phyloP scores from a whole-genome alignment of 129 eudicot genomes.

The Erigeron canadensis region DNA sequence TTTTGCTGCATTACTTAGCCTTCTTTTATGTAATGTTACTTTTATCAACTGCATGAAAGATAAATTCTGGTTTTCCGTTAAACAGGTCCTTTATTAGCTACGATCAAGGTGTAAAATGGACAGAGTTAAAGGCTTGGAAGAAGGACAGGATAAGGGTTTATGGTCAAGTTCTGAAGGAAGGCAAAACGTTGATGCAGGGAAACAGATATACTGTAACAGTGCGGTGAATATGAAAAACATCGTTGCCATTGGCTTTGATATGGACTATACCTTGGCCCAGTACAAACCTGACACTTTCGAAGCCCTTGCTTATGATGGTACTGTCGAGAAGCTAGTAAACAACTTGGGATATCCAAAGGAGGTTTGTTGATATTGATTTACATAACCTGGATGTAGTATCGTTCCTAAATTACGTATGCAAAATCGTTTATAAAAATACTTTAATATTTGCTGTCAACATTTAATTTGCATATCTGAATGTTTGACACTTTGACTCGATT shows the following conservation, averaged over 20 bases:
- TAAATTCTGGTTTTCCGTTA: constrained; percentile 4
- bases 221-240: constrained; percentile 78
- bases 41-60: constrained; percentile 19
- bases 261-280: constrained; percentile 94
- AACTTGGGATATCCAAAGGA: constrained; percentile 81
- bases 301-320: constrained; percentile 93
- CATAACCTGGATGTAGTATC: not conserved
- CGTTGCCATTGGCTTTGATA: constrained; percentile 95
- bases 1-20: not conserved
- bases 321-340: constrained; percentile 74
- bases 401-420: constrained; percentile 4
- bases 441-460: not conserved
- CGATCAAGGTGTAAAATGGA: constrained; percentile 46
- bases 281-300: constrained; percentile 92
- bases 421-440: not conserved
- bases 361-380: constrained; percentile 45
- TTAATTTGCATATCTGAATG: not conserved
- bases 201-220: constrained; percentile 80
- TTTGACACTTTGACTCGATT: not conserved
- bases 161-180: constrained; percentile 74
- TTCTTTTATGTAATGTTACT: constrained; percentile 1
- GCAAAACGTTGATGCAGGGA: constrained; percentile 54
- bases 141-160: constrained; percentile 39
- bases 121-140: constrained; percentile 29
- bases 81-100: constrained; percentile 39